Percentiles rank a stretch among this genome's conserved stretches.
phyloP scores from a whole-genome alignment of 1,139 yeast genomes.

The Candida sp. region DNA sequence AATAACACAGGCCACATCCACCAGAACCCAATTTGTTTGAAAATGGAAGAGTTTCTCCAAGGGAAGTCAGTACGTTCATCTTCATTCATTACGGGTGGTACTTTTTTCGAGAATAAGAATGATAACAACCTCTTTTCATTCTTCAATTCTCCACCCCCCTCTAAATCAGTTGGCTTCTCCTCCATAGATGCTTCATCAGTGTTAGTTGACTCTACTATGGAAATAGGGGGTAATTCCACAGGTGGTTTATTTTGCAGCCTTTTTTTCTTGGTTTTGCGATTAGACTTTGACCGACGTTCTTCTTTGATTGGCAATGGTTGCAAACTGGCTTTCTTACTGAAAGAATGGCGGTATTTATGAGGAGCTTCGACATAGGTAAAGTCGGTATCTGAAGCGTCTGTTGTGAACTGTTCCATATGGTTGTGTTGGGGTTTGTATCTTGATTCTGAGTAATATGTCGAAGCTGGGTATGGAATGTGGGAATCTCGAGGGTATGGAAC shows the following conservation, averaged over 20 bases:
- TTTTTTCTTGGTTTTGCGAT: not conserved
- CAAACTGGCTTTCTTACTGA: not conserved
- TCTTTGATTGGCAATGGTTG: not conserved
- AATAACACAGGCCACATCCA: conserved; percentile 41
- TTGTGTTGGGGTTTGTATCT: conserved; percentile 4
- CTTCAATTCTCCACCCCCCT: conserved; percentile 9
- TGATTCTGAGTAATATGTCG: not conserved
- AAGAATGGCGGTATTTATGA: not conserved
- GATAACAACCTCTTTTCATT: conserved; percentile 31
- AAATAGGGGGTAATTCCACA: not conserved
- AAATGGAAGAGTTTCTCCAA: conserved; percentile 24
- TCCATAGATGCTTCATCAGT: not conserved
- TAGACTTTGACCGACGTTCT: not conserved
- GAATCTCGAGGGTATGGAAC: not conserved
- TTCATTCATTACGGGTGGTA: conserved; percentile 32
- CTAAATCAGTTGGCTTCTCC: not conserved
- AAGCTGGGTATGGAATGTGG: not conserved
- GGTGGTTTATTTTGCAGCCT: not conserved
- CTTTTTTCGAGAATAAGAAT: conserved; percentile 29
- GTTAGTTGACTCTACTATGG: not conserved
- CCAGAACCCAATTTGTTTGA: conserved; percentile 30
- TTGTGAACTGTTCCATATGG: conserved; percentile 6
- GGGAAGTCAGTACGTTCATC: conserved; percentile 39
- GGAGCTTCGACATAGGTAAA: conserved; percentile 13
- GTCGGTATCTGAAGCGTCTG: conserved; percentile 14